Evolutionary conservation across 2,329 filamentous ascomycete species (phyloP), one percentile per base, ranked within the genome.

Genomic region (Aquanectria penicillioides): DNA sequence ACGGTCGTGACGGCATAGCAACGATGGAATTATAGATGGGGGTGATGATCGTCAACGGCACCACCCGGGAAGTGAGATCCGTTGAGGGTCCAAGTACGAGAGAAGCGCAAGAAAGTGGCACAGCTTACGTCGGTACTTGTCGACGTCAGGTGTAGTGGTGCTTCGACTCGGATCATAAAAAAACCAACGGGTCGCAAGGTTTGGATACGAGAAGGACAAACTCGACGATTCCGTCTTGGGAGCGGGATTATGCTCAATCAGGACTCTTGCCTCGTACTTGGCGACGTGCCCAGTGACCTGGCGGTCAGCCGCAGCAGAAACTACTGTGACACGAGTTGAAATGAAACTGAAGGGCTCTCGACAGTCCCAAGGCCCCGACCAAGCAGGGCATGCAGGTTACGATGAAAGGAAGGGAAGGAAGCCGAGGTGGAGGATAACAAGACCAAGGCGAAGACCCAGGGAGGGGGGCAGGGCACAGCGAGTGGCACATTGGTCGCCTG

Each of bases 31-130:
- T 65, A 56, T 64, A 57, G 43, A 53, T 50, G 29, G 36, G 41
- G 51, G 53, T 50, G 61, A 59, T 59, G 62, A 69, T 69, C 66
- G 57, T 60, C 64, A 20, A 61, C 52, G 64, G 57, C 53, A 66
- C 37, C 56, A 51, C 53, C 52, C 40, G 57, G 66, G 61, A 68
- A 49, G 61, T 61, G 56, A 61, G 64, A 69, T 69, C 66, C 62
- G 41, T 31, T 28, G 20, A 55, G 33, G 53, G 40, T 41, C 34
- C 53, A 40, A 49, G 44, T 34, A 57, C 37, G 37, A 57, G 26
- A 13, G 26, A 31, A 10, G 20, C 20, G 47, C 33, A 46, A 31
- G 15, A 17, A 36, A 46, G 29, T 37, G 38, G 54, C 54, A 43
- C 36, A 50, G 46, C 18, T 22, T 44, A 13, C 29, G 23, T 31